Evolutionary conservation across 2,329 filamentous ascomycete genomes (phyloP), one percentile per base, ranked within the genome.

Genomic region (Taxawa tesnikishii): DNA sequence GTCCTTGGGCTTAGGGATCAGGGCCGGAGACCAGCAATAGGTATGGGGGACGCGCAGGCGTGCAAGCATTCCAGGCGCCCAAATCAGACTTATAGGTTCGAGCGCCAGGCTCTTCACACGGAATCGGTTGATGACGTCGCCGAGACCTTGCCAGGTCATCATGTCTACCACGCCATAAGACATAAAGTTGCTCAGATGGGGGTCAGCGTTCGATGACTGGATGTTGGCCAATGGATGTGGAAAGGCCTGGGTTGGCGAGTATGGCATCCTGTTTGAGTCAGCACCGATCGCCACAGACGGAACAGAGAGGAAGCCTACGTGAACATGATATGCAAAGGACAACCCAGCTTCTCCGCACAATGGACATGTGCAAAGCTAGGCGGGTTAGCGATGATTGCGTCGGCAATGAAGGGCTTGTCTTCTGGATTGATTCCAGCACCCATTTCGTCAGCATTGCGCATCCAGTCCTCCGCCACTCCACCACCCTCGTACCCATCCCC

Each of bases 131-230:
- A 94, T 88, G 5, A 94, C 65, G 54, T 94, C 87, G 23, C 87
- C 87, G 4, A 94, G 60, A 0, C 84, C 85, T 56, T 94, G 84
- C 84, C 84, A 93, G 8, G 85, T 87, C 67, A 94, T 75, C 71
- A 92, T 83, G 43, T 94, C 85, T 2, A 93, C 80, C 13, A 93
- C 62, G 1, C 79, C 75, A 46, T 93, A 94, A 0, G 79, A 82
- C 35, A 92, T 67, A 48, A 83, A 88, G 45, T 90, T 93, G 1
- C 82, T 79, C 37, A 83, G 68, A n/a, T 72, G 72, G 4, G 73
- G 66, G 45, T 90, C 83, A 1, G 79, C 79, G 43, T 84, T 83
- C 1, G 77, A 74, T 2, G 74, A 75, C 40, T 82, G 71, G 35
- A 93, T 77, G 41, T 90, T 88, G 0, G 84, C 83, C 15, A 94